phyloP scores from a whole-genome alignment of 2,329 filamentous ascomycete genomes.

The Pestalotiopsis sp. region DNA sequence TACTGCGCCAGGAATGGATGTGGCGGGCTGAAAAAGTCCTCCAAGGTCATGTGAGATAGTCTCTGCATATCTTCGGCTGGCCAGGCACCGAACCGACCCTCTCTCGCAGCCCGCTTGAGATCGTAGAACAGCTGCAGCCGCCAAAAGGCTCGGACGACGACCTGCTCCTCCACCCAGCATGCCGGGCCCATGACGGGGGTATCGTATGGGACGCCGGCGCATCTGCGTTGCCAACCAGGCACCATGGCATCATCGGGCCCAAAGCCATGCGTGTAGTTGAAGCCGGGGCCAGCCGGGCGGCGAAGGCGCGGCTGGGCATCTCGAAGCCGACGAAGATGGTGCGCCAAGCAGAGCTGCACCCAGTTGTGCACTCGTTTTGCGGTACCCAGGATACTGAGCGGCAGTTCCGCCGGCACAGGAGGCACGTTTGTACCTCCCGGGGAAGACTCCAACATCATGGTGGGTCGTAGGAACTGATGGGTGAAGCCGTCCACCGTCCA shows the following conservation, averaged over 20 bases:
- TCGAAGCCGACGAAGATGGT: neutral
- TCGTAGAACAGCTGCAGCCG: constrained; percentile 10
- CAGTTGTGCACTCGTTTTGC: too few species aligned
- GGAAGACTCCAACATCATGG: too few species aligned
- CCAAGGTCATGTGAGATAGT: neutral
- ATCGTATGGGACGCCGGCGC: neutral
- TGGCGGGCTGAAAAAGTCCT: neutral
- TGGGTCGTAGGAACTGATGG: too few species aligned
- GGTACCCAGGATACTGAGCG: too few species aligned
- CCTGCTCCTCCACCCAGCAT: constrained; percentile 12
- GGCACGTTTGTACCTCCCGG: too few species aligned
- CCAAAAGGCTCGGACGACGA: constrained; percentile 12
- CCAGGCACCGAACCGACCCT: neutral
- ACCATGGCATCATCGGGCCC: neutral
- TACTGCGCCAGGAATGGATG: neutral
- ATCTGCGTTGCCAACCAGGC: neutral
- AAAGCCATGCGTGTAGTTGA: too few species aligned
- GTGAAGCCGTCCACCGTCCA: neutral
- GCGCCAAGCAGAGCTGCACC: too few species aligned
- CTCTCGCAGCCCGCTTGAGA: neutral
- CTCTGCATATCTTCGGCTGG: neutral
- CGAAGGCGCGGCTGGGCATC: neutral
- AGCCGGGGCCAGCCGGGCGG: too few species aligned
- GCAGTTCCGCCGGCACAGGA: too few species aligned
- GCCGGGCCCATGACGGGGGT: neutral